Evolutionary conservation across 169 alveolate species (phyloP).

Genomic region (Perkinsus chesapeaki): DNA sequence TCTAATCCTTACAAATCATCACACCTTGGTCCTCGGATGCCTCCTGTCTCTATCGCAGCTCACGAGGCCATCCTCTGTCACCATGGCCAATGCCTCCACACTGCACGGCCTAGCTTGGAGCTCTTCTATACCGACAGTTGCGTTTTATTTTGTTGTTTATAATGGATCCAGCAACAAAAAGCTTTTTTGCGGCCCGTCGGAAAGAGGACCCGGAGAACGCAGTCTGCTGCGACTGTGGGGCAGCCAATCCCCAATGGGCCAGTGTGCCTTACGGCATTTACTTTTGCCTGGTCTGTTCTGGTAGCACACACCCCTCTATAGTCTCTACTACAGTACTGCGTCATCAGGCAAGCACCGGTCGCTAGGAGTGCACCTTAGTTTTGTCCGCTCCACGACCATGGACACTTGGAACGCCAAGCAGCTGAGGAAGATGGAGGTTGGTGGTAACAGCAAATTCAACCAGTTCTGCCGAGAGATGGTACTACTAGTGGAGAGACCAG

Average conservation of each 20-base stretch:
- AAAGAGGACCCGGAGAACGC: conserved; percentile 44
- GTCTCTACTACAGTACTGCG: not conserved
- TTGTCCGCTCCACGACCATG: conserved; percentile 83
- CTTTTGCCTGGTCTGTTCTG: conserved; percentile 92
- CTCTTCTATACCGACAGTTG: not conserved
- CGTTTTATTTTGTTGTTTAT: not conserved
- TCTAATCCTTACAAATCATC: too few species aligned
- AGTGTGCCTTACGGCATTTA: conserved; percentile 86
- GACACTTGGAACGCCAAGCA: conserved; percentile 78
- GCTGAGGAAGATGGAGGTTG: conserved; percentile 46
- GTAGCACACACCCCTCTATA: conserved; percentile 28
- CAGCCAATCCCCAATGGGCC: conserved; percentile 94
- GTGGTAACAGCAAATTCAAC: conserved; percentile 37
- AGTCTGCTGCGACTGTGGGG: conserved; percentile 83
- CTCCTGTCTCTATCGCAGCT: too few species aligned
- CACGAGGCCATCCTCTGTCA: too few species aligned
- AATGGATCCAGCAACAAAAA: not conserved
- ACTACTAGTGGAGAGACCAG: not conserved
- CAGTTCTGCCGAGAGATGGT: conserved; percentile 33
- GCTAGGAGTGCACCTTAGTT: conserved; percentile 89
- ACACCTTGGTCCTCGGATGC: too few species aligned
- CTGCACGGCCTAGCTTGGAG: not conserved
- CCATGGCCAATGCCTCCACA: too few species aligned
- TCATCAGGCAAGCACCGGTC: not conserved
- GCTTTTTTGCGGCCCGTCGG: not conserved